Evolutionary conservation across 495 filamentous ascomycete species (phyloP).

Genomic region (Penicillium parvum): DNA sequence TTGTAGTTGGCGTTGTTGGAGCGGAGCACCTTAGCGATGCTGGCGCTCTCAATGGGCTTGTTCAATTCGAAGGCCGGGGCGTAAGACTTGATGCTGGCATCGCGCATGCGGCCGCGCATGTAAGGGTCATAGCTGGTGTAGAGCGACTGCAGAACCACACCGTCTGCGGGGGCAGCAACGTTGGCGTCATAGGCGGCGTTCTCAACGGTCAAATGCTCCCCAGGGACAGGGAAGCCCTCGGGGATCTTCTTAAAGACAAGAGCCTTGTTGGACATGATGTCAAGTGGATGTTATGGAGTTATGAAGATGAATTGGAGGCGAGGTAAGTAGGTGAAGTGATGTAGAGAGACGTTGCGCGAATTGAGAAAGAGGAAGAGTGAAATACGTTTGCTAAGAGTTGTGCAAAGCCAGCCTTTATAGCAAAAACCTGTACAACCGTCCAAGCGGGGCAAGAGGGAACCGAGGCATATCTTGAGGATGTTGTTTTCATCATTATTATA

Average conservation of each 20-base stretch:
- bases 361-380: slow-evolving; percentile 4
- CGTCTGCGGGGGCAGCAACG: slow-evolving; percentile 60
- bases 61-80: slow-evolving; percentile 51
- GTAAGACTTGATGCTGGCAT: slow-evolving; percentile 57
- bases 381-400: not conserved
- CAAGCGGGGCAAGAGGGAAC: slow-evolving; percentile 20
- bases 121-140: slow-evolving; percentile 88
- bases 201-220: slow-evolving; percentile 71
- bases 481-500: slow-evolving; percentile 19
- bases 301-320: slow-evolving; percentile 1
- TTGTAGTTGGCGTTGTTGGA: slow-evolving; percentile 57
- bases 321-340: not conserved
- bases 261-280: slow-evolving; percentile 61
- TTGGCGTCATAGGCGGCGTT: slow-evolving; percentile 59
- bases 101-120: slow-evolving; percentile 65
- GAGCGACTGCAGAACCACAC: slow-evolving; percentile 66
- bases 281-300: slow-evolving; percentile 1
- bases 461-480: slow-evolving; percentile 14
- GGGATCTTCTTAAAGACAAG: slow-evolving; percentile 76
- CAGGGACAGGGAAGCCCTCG: slow-evolving; percentile 60
- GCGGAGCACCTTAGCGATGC: slow-evolving; percentile 61
- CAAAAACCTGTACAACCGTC: not conserved
- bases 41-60: slow-evolving; percentile 53
- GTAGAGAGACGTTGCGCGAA: too few relatives aligned
- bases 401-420: slow-evolving; percentile 10